Conservation (phyloP, 1,139 yeast species). For the Hansenula lynferdii region DNA sequence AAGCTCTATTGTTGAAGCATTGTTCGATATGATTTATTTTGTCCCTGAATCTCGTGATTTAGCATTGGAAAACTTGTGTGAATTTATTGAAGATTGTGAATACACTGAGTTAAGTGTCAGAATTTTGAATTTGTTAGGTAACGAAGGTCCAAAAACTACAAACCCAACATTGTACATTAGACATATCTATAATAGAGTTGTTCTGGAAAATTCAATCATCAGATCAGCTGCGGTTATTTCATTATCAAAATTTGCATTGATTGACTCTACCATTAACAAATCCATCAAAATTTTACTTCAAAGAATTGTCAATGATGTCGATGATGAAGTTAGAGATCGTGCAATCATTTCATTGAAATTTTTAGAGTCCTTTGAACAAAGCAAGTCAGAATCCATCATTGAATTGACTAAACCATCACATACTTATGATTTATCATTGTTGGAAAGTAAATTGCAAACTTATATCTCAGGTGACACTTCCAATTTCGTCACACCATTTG, state of each 20-base stretch:
- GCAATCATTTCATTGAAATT: slow-evolving; percentile 82
- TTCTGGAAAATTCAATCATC: slow-evolving; percentile 89
- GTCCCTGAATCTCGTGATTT: slow-evolving; percentile 83
- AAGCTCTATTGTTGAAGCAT: slow-evolving; percentile 84
- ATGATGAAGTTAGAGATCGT: slow-evolving; percentile 98
- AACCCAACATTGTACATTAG: slow-evolving; percentile 91
- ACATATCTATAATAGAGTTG: slow-evolving; percentile 95
- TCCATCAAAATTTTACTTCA: slow-evolving; percentile 72
- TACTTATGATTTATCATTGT: slow-evolving; percentile 65
- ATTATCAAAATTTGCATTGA: slow-evolving; percentile 82
- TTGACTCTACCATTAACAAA: slow-evolving; percentile 59
- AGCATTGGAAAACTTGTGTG: slow-evolving; percentile 88
- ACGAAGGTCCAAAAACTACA: slow-evolving; percentile 85
- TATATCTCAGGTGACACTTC: slow-evolving; percentile 64
- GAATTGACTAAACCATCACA: slow-evolving; percentile 62
- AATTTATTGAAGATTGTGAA: slow-evolving; percentile 97
- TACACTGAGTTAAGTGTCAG: slow-evolving; percentile 90
- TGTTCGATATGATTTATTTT: slow-evolving; percentile 84
- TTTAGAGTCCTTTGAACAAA: slow-evolving; percentile 43
- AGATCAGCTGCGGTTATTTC: slow-evolving; percentile 96
- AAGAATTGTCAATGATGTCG: slow-evolving; percentile 83
- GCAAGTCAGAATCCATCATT: slow-evolving; percentile 28
- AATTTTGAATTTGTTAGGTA: slow-evolving; percentile 85
- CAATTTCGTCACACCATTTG: slow-evolving; percentile 63
- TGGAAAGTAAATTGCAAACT: slow-evolving; percentile 71